Evolutionary conservation across 2,329 filamentous ascomycete genomes (phyloP).

Genomic region (Microcyclospora pomicola): DNA sequence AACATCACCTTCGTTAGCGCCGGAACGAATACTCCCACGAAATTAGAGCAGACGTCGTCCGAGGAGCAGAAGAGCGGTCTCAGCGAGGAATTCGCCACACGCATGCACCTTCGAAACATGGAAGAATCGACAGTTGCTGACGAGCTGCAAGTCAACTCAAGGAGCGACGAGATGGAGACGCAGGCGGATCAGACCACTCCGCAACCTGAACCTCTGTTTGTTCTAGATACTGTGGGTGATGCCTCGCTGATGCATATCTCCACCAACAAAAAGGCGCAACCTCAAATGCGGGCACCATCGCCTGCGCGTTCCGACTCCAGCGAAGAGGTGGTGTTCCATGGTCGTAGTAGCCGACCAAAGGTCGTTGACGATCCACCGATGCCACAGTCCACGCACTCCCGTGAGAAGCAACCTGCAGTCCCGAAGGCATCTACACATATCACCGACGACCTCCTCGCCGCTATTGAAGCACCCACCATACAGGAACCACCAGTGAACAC

Average conservation of each 20-base stretch:
- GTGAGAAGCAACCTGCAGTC: no score
- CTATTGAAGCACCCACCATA: conserved; percentile 4
- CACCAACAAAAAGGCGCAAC: conserved; percentile 3
- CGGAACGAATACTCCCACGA: conserved; percentile 30
- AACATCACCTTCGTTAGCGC: conserved; percentile 48
- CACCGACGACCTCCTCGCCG: conserved; percentile 14
- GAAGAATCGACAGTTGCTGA: conserved; percentile 17
- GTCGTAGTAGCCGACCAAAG: conserved; percentile 26
- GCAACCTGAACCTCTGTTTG: conserved; percentile 9
- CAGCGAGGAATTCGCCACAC: conserved; percentile 2
- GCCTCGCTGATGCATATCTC: conserved; percentile 10
- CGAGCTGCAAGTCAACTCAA: conserved; percentile 16
- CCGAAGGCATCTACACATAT: conserved; percentile 5
- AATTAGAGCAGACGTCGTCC: conserved; percentile 2
- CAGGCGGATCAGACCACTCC: conserved; percentile 1
- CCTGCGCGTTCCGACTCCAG: conserved; percentile 44
- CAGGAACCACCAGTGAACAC: not conserved
- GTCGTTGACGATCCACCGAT: conserved; percentile 14
- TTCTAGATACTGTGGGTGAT: conserved; percentile 23
- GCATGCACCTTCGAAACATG: no score
- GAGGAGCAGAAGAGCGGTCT: not conserved
- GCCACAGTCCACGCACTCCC: no score
- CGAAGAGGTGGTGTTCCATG: conserved; percentile 59
- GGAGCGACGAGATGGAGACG: conserved; percentile 3
- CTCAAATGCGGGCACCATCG: conserved; percentile 25